A percentile compares a stretch with the other conserved stretches of the same genome.
phyloP scores from a whole-genome alignment of 768 basidiomycete genomes.

The Lyophyllum semitale region DNA sequence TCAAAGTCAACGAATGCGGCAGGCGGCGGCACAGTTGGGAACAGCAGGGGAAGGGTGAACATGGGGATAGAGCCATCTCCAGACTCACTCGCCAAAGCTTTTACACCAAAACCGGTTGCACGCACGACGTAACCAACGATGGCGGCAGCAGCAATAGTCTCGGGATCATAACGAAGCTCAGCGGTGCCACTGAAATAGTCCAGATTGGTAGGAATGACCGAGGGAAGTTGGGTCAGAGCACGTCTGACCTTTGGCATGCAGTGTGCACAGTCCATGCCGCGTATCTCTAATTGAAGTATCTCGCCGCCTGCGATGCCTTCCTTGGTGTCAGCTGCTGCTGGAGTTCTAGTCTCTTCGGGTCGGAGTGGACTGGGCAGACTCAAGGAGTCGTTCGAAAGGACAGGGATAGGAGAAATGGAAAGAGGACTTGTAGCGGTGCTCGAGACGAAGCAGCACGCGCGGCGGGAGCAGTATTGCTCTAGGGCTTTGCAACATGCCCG shows the following conservation, averaged over 20 bases:
- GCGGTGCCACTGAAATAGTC: constrained; percentile 18
- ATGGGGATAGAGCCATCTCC: constrained; percentile 1
- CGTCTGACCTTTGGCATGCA: constrained; percentile 18
- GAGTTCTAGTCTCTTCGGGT: not conserved
- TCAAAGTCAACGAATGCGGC: constrained; percentile 7
- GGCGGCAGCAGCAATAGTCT: constrained; percentile 14
- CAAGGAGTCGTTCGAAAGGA: not conserved
- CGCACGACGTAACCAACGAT: constrained; percentile 19
- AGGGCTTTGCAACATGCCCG: constrained; percentile 2
- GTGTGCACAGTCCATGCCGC: constrained; percentile 25
- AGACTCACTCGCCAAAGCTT: constrained; percentile 1
- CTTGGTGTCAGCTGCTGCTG: not conserved
- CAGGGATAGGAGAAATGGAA: not conserved
- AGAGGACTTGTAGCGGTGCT: not conserved
- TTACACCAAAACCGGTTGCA: constrained; percentile 21
- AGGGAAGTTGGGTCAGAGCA: constrained; percentile 18
- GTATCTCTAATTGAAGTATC: constrained; percentile 18
- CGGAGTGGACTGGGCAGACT: not conserved
- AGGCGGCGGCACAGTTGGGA: not conserved
- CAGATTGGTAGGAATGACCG: constrained; percentile 13
- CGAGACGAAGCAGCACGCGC: constrained; percentile 4
- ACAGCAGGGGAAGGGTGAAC: not conserved
- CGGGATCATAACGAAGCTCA: constrained; percentile 17
- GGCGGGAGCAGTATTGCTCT: not conserved
- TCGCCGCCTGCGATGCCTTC: not conserved